Percentiles rank a stretch among this genome's conserved stretches.
These are phyloP conservation scores for Penicillium canescens DNA, from an alignment of 495 filamentous ascomycete species.

Conservation along the genomic window DNA sequence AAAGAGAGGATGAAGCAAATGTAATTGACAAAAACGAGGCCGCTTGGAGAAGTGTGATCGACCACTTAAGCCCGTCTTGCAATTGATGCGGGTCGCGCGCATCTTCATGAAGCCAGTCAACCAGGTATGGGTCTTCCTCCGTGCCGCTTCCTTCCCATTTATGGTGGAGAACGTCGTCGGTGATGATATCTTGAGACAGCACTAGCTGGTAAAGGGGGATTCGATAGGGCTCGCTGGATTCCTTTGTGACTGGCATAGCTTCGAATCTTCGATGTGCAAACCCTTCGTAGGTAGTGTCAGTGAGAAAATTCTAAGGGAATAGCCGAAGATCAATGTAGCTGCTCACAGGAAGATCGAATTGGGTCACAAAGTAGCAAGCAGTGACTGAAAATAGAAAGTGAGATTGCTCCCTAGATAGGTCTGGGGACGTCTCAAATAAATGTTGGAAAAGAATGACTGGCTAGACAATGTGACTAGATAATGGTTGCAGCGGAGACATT, in stretches of 20 bases:
- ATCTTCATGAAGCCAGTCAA: slow-evolving; percentile 64
- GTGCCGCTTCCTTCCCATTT: slow-evolving; percentile 61
- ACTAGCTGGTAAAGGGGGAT: slow-evolving; percentile 7
- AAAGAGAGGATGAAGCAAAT: slow-evolving; percentile 64
- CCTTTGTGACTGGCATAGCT: background rate
- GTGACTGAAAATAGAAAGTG: too few species aligned
- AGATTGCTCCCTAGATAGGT: too few species aligned
- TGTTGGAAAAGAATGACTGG: too few species aligned
- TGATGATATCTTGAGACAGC: slow-evolving; percentile 34
- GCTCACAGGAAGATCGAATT: too few species aligned
- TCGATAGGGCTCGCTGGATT: background rate
- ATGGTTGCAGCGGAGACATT: too few species aligned
- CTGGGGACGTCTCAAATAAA: too few species aligned
- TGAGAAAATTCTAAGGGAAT: background rate
- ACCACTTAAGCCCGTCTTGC: slow-evolving; percentile 55
- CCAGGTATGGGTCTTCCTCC: slow-evolving; percentile 60
- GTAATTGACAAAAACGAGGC: slow-evolving; percentile 61
- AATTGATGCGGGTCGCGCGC: slow-evolving; percentile 60
- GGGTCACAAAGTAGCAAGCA: too few species aligned
- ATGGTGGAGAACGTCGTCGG: slow-evolving; percentile 46
- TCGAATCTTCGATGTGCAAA: background rate
- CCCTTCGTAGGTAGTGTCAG: background rate
- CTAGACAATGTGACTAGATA: too few species aligned
- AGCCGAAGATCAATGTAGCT: too few species aligned
- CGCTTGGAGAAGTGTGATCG: slow-evolving; percentile 56